Evolutionary conservation across 768 basidiomycete genomes (phyloP), one percentile per base, ranked within the genome.

Genomic region (Boletus vinaceobasis): DNA sequence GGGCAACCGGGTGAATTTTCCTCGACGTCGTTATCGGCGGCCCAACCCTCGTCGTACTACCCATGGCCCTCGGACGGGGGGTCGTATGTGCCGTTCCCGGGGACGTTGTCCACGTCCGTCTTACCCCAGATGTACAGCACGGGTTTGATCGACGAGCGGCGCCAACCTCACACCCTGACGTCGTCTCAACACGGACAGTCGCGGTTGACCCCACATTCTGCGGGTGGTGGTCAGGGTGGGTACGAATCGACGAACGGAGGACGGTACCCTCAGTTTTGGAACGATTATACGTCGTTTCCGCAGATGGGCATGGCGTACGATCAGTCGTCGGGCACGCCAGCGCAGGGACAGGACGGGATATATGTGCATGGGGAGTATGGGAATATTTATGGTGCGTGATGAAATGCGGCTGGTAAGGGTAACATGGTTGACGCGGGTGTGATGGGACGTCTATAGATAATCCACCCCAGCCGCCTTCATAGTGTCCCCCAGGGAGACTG

Each of bases 101-200:
- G 75, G 7, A 75, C 79, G 42, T 62, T 89, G 40, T 86, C 88
- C 21, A 89, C 88, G 17, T 85, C 86, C 1, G 86, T 87, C 26
- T 77, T 90, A 40, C 86, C 88, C 0, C 87, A 88, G 58, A 73
- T 85, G 61, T 90, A 88, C 65, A 88, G 86, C 70, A 87, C 87
- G 5, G 87, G 87, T 0, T 71, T 88, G 44, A 76, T 80, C 3
- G 84, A 84, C 56, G 80, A 81, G 38, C 74, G 77, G 36, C 75
- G 76, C 10, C 49, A 45, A 17, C 56, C 51, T 0, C 56, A 56
- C 2, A 36, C 33, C 2, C 27, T 60, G 55, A 33, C 60, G n/a
- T 38, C 65, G 27, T 57, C 58, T 1, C 65, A 60, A 31, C 66
- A 61, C 7, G 59, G 51, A 32, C 61, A 60, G 3, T 9, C 52